phyloP scores from a whole-genome alignment of 2,329 filamentous ascomycete species.

The Clonostachys rhizophaga region DNA sequence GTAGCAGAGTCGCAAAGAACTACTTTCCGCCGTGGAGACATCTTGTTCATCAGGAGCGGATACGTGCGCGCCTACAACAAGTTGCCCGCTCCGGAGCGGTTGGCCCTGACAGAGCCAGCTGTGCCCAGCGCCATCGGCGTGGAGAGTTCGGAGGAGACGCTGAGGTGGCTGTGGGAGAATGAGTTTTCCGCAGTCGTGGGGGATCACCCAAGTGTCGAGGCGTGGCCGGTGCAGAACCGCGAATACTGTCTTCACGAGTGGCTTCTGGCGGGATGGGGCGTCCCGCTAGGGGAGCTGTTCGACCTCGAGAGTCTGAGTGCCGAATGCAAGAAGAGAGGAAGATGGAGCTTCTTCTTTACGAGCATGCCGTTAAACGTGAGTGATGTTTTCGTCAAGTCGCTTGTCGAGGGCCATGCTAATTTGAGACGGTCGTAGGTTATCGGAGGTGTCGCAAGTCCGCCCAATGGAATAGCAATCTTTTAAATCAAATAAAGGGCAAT shows the following conservation, averaged over 20 bases:
- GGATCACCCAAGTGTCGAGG: constrained; percentile 48
- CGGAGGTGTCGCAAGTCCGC: constrained; percentile 29
- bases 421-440: constrained; percentile 12
- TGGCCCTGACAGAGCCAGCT: constrained; percentile 19
- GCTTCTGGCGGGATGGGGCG: constrained; percentile 43
- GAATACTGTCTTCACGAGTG: constrained; percentile 33
- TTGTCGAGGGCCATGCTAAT: not conserved
- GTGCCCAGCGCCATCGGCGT: constrained; percentile 31
- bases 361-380: constrained; percentile 26
- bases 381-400: not conserved
- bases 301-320: constrained; percentile 31
- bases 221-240: constrained; percentile 30
- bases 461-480: constrained; percentile 30
- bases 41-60: constrained; percentile 51
- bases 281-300: constrained; percentile 45
- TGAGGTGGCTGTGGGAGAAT: constrained; percentile 55
- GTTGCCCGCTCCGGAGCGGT: constrained; percentile 26
- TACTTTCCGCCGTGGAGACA: constrained; percentile 42
- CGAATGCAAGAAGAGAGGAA: constrained; percentile 20
- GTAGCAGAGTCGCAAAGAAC: constrained; percentile 33
- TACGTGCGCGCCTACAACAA: constrained; percentile 38
- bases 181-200: constrained; percentile 50
- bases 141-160: constrained; percentile 37
- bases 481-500: constrained; percentile 7
- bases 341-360: constrained; percentile 34